Evolutionary conservation across 2,329 filamentous ascomycete species (phyloP).

Genomic region (Cladophialophora carrionii): DNA sequence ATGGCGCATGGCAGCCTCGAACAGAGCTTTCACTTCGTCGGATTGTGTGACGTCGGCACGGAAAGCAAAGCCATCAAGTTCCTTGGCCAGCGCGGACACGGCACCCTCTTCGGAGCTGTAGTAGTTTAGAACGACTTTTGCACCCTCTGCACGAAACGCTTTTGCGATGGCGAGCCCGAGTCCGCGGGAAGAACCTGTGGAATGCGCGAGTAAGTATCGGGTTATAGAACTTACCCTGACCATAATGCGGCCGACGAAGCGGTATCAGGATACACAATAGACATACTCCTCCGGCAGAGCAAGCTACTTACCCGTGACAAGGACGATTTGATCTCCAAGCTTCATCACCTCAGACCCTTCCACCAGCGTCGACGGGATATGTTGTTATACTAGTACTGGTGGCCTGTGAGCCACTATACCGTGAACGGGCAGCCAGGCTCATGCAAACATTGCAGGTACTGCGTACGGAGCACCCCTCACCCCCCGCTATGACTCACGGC

Average conservation of each 20-base stretch:
- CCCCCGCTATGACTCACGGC: too few species aligned
- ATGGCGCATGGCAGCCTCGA: slow-evolving; percentile 22
- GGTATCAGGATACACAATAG: background rate
- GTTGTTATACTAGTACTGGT: background rate
- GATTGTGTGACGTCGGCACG: slow-evolving; percentile 32
- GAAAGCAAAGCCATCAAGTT: slow-evolving; percentile 25
- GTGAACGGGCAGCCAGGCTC: background rate
- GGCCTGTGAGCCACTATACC: background rate
- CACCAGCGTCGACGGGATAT: background rate
- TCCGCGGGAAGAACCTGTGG: slow-evolving; percentile 30
- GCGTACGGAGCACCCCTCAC: too few species aligned
- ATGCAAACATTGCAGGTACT: background rate
- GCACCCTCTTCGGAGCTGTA: slow-evolving; percentile 15
- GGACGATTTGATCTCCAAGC: slow-evolving; percentile 30
- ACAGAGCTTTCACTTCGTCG: slow-evolving; percentile 25
- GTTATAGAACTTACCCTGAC: background rate
- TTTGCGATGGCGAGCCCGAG: slow-evolving; percentile 31
- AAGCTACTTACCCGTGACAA: slow-evolving; percentile 30
- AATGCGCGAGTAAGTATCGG: background rate
- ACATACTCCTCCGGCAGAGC: background rate
- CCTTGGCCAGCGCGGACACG: slow-evolving; percentile 17
- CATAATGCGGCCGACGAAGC: background rate
- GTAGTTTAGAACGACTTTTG: slow-evolving; percentile 33
- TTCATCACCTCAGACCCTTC: slow-evolving; percentile 14
- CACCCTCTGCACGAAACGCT: slow-evolving; percentile 28